These are phyloP conservation scores for Cunninghamia lanceolata DNA, from an alignment of 75 land plant genomes.

Conservation along the genomic window DNA sequence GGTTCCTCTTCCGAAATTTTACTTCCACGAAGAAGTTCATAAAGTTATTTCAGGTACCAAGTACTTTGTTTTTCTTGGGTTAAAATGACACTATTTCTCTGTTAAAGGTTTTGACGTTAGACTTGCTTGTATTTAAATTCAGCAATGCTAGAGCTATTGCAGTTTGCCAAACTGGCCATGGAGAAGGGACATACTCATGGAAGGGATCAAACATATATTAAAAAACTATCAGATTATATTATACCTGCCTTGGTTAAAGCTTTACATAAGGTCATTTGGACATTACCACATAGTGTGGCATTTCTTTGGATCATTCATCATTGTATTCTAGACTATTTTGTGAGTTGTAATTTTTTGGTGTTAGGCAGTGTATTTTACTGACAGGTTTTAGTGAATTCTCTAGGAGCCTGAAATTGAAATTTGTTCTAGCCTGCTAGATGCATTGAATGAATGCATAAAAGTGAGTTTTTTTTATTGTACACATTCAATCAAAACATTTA, in stretches of 20 bases:
- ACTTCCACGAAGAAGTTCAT: slow-evolving; percentile 99
- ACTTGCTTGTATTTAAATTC: slow-evolving; percentile 10
- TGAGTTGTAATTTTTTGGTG: neutral
- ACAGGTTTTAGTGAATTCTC: slow-evolving; percentile 6
- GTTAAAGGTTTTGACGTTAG: neutral
- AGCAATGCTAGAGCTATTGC: slow-evolving; percentile 97
- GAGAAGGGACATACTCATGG: slow-evolving; percentile 90
- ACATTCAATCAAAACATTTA: neutral
- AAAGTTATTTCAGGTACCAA: slow-evolving; percentile 88
- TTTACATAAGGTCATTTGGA: slow-evolving; percentile 72
- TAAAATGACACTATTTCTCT: neutral
- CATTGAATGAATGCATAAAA: slow-evolving; percentile 95
- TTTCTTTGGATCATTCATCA: neutral
- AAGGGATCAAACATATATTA: slow-evolving; percentile 85
- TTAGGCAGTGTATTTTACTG: slow-evolving; percentile 3
- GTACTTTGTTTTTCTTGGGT: neutral
- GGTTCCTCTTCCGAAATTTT: slow-evolving; percentile 95
- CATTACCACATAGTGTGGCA: neutral
- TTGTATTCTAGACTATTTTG: neutral
- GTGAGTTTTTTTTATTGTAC: slow-evolving; percentile 25
- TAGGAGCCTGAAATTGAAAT: slow-evolving; percentile 98
- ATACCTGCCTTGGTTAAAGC: slow-evolving; percentile 93
- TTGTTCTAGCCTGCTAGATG: slow-evolving; percentile 88
- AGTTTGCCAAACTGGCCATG: slow-evolving; percentile 90
- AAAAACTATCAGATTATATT: slow-evolving; percentile 88